Conservation (phyloP, 2,329 filamentous ascomycete genomes). For the Venturia effusa region DNA sequence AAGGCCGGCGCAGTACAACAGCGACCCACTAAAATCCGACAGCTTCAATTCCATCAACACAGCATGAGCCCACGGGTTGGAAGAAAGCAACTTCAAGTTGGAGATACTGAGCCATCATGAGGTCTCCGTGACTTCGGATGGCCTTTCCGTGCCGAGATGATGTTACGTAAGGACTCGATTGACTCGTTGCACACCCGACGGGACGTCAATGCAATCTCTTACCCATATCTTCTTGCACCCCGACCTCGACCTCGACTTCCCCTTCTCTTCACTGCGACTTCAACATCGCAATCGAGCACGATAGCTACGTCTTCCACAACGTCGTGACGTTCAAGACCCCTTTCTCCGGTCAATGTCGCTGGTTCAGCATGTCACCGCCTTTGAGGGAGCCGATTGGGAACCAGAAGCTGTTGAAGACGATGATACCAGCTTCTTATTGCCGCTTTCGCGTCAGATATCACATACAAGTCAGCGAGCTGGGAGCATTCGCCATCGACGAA, state of each 20-base stretch:
- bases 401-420: conserved; percentile 19
- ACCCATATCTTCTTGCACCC: neutral
- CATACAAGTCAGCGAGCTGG: neutral
- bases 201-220: neutral
- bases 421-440: conserved; percentile 24
- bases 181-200: neutral
- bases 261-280: neutral
- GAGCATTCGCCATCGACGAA: conserved; percentile 18
- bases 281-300: neutral
- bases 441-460: conserved; percentile 22
- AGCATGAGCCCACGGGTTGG: neutral
- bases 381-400: conserved; percentile 39
- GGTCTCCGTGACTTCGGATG: neutral
- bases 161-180: neutral
- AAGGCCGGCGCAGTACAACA: neutral
- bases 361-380: conserved; percentile 39
- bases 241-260: neutral
- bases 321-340: neutral
- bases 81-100: neutral
- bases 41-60: neutral
- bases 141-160: neutral
- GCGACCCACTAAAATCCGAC: neutral
- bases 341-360: conserved; percentile 33
- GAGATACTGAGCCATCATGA: neutral
- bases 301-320: neutral